Conservation (phyloP, 2,329 filamentous ascomycete species). For the Cephalotrichum gorgonifer region DNA sequence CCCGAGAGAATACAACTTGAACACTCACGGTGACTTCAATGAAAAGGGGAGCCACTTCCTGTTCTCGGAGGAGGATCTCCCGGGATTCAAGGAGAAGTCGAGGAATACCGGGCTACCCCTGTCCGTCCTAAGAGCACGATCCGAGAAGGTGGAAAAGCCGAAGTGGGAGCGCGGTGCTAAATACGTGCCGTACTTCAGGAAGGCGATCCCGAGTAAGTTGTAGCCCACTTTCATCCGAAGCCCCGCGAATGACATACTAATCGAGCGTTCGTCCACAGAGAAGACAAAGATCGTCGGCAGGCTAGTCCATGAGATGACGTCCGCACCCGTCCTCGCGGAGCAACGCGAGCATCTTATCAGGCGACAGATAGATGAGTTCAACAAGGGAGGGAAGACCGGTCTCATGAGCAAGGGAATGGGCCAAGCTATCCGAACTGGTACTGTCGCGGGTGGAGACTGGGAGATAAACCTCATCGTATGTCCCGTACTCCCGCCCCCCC, state of each 20-base stretch:
- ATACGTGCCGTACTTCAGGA: constrained; percentile 50
- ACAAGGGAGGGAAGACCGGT: constrained; percentile 38
- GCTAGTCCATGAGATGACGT: constrained; percentile 66
- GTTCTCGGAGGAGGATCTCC: constrained; percentile 61
- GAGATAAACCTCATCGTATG: constrained; percentile 47
- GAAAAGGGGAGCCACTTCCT: constrained; percentile 78
- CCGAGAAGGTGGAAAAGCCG: constrained; percentile 30
- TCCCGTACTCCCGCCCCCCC: constrained; percentile 8
- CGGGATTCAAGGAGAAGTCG: constrained; percentile 54
- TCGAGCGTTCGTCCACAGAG: constrained; percentile 38
- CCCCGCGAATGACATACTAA: neutral
- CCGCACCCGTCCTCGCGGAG: constrained; percentile 60
- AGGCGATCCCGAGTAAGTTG: constrained; percentile 49
- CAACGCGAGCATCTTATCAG: constrained; percentile 56
- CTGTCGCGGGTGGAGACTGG: constrained; percentile 21
- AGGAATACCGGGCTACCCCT: constrained; percentile 49
- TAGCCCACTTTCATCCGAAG: neutral
- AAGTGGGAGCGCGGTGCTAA: constrained; percentile 27
- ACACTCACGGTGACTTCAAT: constrained; percentile 38
- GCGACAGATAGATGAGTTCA: constrained; percentile 38
- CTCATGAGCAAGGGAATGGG: constrained; percentile 27
- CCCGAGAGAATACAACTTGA: constrained; percentile 79
- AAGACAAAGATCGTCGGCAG: constrained; percentile 67
- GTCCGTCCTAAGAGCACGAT: constrained; percentile 37
- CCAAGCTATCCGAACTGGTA: constrained; percentile 7